Evolutionary conservation across 106 monocot genomes (phyloP).

Genomic region (Allium sativum): DNA sequence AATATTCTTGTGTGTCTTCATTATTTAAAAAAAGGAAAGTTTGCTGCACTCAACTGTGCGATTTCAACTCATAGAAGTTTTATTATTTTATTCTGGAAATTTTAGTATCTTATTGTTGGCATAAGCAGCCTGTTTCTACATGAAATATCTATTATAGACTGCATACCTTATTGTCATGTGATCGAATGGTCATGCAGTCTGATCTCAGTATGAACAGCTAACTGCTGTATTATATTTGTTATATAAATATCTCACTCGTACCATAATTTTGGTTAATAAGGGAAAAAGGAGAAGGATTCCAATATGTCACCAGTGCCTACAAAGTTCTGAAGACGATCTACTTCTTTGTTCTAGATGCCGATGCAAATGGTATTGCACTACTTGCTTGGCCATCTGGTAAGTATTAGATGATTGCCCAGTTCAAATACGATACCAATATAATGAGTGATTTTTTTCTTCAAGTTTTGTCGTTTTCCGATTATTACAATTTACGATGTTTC

Average conservation of each 20-base stretch:
- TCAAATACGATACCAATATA: background rate
- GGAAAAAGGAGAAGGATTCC: background rate
- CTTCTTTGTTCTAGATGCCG: constrained; percentile 5
- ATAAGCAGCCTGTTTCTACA: background rate
- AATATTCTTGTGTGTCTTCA: no score
- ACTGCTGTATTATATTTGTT: no score
- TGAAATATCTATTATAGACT: background rate
- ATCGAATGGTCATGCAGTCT: background rate
- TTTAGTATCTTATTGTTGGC: background rate
- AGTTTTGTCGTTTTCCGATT: no score
- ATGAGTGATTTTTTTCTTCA: no score
- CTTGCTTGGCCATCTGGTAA: constrained; percentile 6
- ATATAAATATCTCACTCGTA: background rate
- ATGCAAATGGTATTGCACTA: constrained; percentile 3
- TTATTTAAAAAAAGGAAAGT: no score
- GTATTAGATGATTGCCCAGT: background rate
- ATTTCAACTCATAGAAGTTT: background rate
- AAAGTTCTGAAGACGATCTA: background rate
- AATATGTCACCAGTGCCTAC: constrained; percentile 11
- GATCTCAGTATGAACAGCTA: no score
- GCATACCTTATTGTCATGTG: background rate
- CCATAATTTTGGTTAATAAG: background rate
- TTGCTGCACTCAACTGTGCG: background rate
- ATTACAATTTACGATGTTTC: no score
- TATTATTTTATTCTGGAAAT: background rate